phyloP scores from a whole-genome alignment of 208 protist species.

The Phytomonas francai region DNA sequence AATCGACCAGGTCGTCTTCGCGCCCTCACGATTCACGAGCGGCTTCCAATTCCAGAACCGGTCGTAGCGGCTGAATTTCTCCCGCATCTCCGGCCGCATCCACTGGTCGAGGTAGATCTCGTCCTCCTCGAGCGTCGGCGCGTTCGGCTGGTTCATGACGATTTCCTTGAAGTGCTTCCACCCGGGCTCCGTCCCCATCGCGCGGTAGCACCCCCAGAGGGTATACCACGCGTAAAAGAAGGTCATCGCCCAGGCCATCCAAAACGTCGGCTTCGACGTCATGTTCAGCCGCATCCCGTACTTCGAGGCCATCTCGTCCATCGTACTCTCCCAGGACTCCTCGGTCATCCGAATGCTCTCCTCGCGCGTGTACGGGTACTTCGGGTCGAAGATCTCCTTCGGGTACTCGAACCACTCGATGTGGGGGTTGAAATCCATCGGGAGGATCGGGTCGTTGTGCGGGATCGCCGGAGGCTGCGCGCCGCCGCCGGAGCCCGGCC shows the following conservation, averaged over 20 bases:
- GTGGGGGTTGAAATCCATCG: constrained; percentile 89
- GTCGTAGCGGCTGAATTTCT: constrained; percentile 73
- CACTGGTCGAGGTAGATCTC: constrained; percentile 88
- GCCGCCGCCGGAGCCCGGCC: neutral
- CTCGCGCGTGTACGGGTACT: constrained; percentile 87
- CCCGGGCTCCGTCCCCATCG: constrained; percentile 73
- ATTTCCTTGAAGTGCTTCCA: constrained; percentile 75
- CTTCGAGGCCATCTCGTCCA: constrained; percentile 85
- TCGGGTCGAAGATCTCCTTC: constrained; percentile 85
- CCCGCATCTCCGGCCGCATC: constrained; percentile 77
- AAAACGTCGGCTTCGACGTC: constrained; percentile 79
- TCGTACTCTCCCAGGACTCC: constrained; percentile 83
- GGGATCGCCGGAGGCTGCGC: constrained; percentile 57
- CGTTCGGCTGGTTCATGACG: constrained; percentile 61
- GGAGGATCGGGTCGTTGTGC: constrained; percentile 76
- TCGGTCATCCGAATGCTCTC: constrained; percentile 87
- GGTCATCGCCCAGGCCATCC: constrained; percentile 78
- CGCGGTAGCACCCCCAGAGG: constrained; percentile 85
- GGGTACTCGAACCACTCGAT: constrained; percentile 91
- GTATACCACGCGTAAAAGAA: constrained; percentile 86
- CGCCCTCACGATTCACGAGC: constrained; percentile 72
- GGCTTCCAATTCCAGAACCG: constrained; percentile 90
- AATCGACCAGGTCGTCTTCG: constrained; percentile 67
- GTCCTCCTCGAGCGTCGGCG: constrained; percentile 79
- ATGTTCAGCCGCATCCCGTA: constrained; percentile 86